Conservation (phyloP, 176 grass and related monocot genomes). For the Cymbopogon citratus region DNA sequence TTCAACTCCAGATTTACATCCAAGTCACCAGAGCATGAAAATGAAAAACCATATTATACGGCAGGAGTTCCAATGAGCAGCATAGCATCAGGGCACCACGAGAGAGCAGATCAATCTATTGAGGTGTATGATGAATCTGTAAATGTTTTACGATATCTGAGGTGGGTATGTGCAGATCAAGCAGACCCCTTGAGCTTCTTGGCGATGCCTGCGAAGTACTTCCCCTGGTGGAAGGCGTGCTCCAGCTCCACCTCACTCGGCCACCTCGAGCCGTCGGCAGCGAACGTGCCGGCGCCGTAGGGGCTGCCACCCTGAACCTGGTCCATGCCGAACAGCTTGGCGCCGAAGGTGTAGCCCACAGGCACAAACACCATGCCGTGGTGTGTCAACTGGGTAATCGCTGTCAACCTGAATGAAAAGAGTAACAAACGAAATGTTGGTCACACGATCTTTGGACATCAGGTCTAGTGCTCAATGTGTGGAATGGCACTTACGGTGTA, state of each 20-base stretch:
- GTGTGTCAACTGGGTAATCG: constrained; percentile 73
- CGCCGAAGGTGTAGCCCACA: constrained; percentile 81
- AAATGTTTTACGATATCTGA: constrained; percentile 8
- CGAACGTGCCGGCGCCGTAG: constrained; percentile 73
- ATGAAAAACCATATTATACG: not conserved
- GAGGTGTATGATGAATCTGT: constrained; percentile 13
- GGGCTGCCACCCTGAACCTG: constrained; percentile 84
- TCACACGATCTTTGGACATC: not conserved
- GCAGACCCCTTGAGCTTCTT: constrained; percentile 72
- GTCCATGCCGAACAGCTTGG: constrained; percentile 89
- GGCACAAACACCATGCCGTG: constrained; percentile 84
- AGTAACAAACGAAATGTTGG: not conserved
- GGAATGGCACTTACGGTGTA: constrained; percentile 49
- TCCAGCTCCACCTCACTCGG: constrained; percentile 74
- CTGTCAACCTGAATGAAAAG: constrained; percentile 60
- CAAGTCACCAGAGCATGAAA: constrained; percentile 14
- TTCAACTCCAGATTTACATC: constrained; percentile 28
- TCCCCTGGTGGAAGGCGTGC: constrained; percentile 89
- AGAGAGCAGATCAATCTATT: constrained; percentile 5
- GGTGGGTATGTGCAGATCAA: not conserved
- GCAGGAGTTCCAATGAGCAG: not conserved
- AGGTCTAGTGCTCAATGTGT: not conserved
- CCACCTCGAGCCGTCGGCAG: constrained; percentile 68
- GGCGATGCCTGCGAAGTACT: constrained; percentile 72
- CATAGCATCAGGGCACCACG: not conserved